Percentiles rank a stretch among this genome's conserved stretches.
Conservation (phyloP, 139 green algal genomes). For the Coccomyxa sp. region DNA sequence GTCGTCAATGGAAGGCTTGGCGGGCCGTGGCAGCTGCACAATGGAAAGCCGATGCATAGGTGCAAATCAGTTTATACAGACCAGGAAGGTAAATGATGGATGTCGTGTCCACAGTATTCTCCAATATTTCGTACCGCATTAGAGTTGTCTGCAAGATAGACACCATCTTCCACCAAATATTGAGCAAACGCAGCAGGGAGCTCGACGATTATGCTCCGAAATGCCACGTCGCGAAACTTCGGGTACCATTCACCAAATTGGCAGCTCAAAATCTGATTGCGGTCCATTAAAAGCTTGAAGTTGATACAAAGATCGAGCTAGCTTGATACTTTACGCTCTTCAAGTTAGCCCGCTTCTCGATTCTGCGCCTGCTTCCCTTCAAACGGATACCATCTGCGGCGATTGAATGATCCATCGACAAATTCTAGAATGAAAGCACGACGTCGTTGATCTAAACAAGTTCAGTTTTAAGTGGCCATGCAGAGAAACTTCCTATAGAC, state of each 20-base stretch:
- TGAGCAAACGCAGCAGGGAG: conserved; percentile 45
- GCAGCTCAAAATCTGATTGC: conserved; percentile 38
- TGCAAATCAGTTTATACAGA: not conserved
- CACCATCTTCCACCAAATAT: conserved; percentile 62
- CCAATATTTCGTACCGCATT: conserved; percentile 37
- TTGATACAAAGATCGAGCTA: too few species aligned
- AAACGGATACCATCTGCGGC: too few species aligned
- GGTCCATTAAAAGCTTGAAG: not conserved
- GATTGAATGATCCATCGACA: too few species aligned
- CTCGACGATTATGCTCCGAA: conserved; percentile 34
- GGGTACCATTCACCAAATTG: conserved; percentile 51
- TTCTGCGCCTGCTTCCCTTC: too few species aligned
- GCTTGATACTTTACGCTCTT: too few species aligned
- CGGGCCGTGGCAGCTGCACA: not conserved
- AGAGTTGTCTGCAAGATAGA: conserved; percentile 39
- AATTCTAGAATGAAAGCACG: too few species aligned
- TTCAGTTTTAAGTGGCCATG: too few species aligned
- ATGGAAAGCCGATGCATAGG: too few species aligned
- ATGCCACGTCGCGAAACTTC: conserved; percentile 21
- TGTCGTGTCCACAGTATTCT: not conserved
- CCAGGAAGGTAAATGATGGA: not conserved
- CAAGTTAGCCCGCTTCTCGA: too few species aligned
- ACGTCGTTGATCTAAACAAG: too few species aligned
- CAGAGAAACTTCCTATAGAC: too few species aligned
- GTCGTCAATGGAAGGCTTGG: conserved; percentile 21